Percentiles rank a stretch among this genome's conserved stretches.
Conservation (phyloP, 495 filamentous ascomycete species). For the Penicillium parvum region DNA sequence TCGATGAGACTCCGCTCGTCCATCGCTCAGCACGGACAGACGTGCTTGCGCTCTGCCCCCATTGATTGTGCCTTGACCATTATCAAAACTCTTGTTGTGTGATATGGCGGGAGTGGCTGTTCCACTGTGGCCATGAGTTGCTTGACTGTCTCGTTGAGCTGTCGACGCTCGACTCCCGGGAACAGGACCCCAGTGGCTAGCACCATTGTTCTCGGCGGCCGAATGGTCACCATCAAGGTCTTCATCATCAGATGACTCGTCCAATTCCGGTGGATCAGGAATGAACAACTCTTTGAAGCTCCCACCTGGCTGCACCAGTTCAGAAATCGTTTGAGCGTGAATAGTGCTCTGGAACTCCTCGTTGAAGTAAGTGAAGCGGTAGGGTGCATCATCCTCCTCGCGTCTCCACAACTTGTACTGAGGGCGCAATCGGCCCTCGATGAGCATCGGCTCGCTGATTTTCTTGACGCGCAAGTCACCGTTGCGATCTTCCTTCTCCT, state of each 20-base stretch:
- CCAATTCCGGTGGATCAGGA: slow-evolving; percentile 63
- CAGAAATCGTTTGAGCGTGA: slow-evolving; percentile 90
- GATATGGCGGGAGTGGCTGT: not conserved
- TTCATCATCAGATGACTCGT: slow-evolving; percentile 60
- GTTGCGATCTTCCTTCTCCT: slow-evolving; percentile 86
- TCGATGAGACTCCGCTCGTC: slow-evolving; percentile 24
- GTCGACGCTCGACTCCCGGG: not conserved
- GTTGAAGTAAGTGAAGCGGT: slow-evolving; percentile 97
- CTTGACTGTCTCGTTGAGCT: not conserved
- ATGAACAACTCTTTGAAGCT: slow-evolving; percentile 83
- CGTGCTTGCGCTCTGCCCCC: slow-evolving; percentile 17
- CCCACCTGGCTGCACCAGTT: slow-evolving; percentile 77
- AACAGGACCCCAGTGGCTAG: slow-evolving; percentile 1
- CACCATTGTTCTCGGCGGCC: slow-evolving; percentile 4
- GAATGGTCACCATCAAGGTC: slow-evolving; percentile 42
- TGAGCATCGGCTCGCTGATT: slow-evolving; percentile 86
- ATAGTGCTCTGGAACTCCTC: slow-evolving; percentile 93
- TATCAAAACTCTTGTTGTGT: slow-evolving; percentile 2
- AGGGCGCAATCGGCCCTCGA: slow-evolving; percentile 82
- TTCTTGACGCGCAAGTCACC: slow-evolving; percentile 86
- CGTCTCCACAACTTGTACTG: slow-evolving; percentile 77
- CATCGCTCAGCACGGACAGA: slow-evolving; percentile 35
- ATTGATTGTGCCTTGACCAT: slow-evolving; percentile 1
- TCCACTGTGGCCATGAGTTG: not conserved
- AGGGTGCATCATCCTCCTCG: slow-evolving; percentile 85